These are phyloP conservation scores for Aspergillus ochraceoroseus DNA, from an alignment of 2,329 filamentous ascomycete species.

Conservation along the genomic window DNA sequence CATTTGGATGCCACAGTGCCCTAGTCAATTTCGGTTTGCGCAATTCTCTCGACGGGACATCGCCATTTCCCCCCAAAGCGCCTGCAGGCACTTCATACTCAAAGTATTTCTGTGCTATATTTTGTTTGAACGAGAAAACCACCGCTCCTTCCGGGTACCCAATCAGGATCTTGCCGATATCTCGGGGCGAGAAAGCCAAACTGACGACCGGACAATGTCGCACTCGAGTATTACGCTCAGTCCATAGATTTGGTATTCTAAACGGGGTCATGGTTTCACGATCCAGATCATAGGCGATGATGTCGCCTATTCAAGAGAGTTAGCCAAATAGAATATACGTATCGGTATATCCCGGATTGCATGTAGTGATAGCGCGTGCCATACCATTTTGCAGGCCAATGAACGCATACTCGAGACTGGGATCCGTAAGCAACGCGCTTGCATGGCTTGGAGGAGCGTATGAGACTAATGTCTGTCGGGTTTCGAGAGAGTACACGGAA, in stretches of 20 bases:
- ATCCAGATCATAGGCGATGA: constrained; percentile 91
- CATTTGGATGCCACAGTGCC: constrained; percentile 90
- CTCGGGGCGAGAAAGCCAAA: constrained; percentile 79
- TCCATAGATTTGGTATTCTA: constrained; percentile 83
- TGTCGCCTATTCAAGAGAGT: constrained; percentile 54
- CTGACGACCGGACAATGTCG: constrained; percentile 64
- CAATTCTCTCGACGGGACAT: constrained; percentile 56
- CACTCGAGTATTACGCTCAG: constrained; percentile 62
- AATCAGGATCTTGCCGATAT: constrained; percentile 85
- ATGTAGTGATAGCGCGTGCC: not conserved
- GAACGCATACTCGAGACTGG: constrained; percentile 88
- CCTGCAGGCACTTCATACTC: constrained; percentile 76
- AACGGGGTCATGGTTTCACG: constrained; percentile 71
- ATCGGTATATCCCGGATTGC: not conserved
- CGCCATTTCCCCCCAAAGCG: constrained; percentile 71
- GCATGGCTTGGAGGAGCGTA: constrained; percentile 74
- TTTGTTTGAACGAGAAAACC: constrained; percentile 92
- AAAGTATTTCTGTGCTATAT: constrained; percentile 70
- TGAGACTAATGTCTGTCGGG: constrained; percentile 60
- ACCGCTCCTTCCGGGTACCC: constrained; percentile 86
- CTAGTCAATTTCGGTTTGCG: constrained; percentile 73
- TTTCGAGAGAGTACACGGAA: constrained; percentile 72
- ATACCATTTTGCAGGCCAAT: constrained; percentile 69
- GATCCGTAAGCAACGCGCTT: constrained; percentile 71
- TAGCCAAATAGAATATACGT: constrained; percentile 9